Base-by-base conservation (phyloP, 1,284 basidiomycete genomes). In the Apiotrichum porosum region DNA sequence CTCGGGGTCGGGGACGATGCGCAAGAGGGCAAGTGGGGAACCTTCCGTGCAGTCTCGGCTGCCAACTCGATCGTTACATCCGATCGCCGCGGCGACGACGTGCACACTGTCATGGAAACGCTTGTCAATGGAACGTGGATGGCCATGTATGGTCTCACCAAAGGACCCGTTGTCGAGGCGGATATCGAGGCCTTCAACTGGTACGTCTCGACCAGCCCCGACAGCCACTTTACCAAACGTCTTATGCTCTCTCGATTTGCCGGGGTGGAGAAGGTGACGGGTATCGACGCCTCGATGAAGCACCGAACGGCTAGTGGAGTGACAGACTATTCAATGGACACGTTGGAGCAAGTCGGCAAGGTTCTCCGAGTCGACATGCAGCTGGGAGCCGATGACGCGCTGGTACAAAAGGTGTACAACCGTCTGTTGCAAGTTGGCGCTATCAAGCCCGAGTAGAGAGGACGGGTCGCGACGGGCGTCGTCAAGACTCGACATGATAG, bases 101-200 rank as follows among this genome's bases (percentile, higher is more conserved):
- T 43, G 10, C 9, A 13, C 3, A 18, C 37, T 21, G 37, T 53
- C 5, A 10, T 44, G 13, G 46, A 53, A 33, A 21, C 23, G 15
- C 6, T 24, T 40, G n/a, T 42, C n/a, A 12, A 28, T 12, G 26
- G 26, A 6, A 36, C 32, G 9, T 54, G 52, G 52, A 6, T 10
- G 1, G 37, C 52, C 6, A 14, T 41, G 37, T 54, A 54, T 33
- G 47, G 47, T 3, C 21, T 49, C 30, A 47, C 47, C 15, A 23
- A n/a, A 1, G 37, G 26, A 1, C 40, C 37, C 1, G 52, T 44
- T 8, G 44, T 54, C 8, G 14, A 21, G 13, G 44, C 44, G 15
- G 52, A 54, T 24, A 22, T 47, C 26, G 17, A 22, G 14, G 44
- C 52, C 15, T 44, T 49, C 44, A 54, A 54, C 41, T 54, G 52